Conservation (phyloP, 2,329 filamentous ascomycete species). For the Cytospora piceae region DNA sequence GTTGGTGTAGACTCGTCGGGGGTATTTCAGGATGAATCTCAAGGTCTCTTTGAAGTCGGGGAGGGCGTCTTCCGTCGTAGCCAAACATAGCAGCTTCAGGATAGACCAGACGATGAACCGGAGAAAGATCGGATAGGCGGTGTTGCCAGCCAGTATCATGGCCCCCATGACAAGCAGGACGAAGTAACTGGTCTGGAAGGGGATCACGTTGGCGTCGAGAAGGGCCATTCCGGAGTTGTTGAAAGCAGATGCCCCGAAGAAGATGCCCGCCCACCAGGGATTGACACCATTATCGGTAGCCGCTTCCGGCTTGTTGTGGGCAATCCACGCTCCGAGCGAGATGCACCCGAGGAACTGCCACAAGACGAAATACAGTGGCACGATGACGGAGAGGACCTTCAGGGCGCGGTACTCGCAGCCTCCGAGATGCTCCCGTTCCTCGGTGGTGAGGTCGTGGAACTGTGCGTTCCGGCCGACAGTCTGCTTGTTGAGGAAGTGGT, state of each 20-base stretch:
- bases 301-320: conserved; percentile 51
- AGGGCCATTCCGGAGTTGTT: conserved; percentile 74
- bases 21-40: conserved; percentile 58
- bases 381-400: conserved; percentile 51
- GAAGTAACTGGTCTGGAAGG: conserved; percentile 58
- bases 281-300: conserved; percentile 61
- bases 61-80: conserved; percentile 44
- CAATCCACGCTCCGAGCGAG: conserved; percentile 57
- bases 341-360: conserved; percentile 47
- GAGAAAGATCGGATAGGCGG: conserved; percentile 66
- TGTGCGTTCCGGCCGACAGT: conserved; percentile 49
- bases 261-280: conserved; percentile 71
- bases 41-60: conserved; percentile 53
- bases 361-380: conserved; percentile 53
- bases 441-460: conserved; percentile 51
- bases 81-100: conserved; percentile 45
- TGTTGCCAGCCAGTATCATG: conserved; percentile 67
- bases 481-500: conserved; percentile 37
- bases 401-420: conserved; percentile 58
- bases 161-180: conserved; percentile 58
- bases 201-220: conserved; percentile 67
- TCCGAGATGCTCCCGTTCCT: conserved; percentile 53
- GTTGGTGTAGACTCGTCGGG: conserved; percentile 63
- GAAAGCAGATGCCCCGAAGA: conserved; percentile 70
- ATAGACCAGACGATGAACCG: conserved; percentile 61